A percentile compares a stretch with the other conserved stretches of the same genome.
Conservation (phyloP, 768 basidiomycete species). For the Suillus paluster region DNA sequence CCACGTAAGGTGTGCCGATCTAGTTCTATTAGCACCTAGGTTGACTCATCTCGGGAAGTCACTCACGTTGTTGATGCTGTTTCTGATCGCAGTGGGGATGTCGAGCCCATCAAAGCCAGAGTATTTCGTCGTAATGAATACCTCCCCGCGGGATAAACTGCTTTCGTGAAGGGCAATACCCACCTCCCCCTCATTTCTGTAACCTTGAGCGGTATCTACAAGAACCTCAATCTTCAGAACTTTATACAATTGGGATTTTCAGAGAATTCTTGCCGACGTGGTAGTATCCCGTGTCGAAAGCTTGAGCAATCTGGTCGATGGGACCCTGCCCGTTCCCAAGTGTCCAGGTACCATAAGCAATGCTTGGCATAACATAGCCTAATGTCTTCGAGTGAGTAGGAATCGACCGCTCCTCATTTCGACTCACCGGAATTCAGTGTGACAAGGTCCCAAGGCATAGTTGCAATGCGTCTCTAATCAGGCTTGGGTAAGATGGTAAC, state of each 20-base stretch:
- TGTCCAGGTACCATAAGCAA: slow-evolving; percentile 71
- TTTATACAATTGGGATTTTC: not conserved
- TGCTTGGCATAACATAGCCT: slow-evolving; percentile 50
- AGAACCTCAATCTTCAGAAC: not conserved
- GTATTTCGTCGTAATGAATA: slow-evolving; percentile 73
- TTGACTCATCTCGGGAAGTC: not conserved
- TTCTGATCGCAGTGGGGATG: slow-evolving; percentile 56
- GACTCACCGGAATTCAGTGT: slow-evolving; percentile 61
- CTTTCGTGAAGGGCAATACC: slow-evolving; percentile 46
- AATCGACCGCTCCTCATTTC: not conserved
- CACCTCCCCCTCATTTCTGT: slow-evolving; percentile 63
- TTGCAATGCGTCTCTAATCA: not conserved
- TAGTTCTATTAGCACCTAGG: slow-evolving; percentile 24
- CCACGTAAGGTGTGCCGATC: slow-evolving; percentile 68
- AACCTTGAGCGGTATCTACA: slow-evolving; percentile 63
- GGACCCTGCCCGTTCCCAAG: slow-evolving; percentile 59
- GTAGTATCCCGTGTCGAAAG: slow-evolving; percentile 61
- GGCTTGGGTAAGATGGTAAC: not conserved
- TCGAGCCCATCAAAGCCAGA: slow-evolving; percentile 55
- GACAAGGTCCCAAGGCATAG: slow-evolving; percentile 66
- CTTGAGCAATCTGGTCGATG: slow-evolving; percentile 62
- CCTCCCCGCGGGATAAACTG: slow-evolving; percentile 55
- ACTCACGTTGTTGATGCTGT: slow-evolving; percentile 60
- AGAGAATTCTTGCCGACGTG: slow-evolving; percentile 55
- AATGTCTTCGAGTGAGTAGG: not conserved